A percentile compares a stretch with the other conserved stretches of the same genome.
phyloP scores from a whole-genome alignment of 257 asterid species.

The Leptodermis oblonga region DNA sequence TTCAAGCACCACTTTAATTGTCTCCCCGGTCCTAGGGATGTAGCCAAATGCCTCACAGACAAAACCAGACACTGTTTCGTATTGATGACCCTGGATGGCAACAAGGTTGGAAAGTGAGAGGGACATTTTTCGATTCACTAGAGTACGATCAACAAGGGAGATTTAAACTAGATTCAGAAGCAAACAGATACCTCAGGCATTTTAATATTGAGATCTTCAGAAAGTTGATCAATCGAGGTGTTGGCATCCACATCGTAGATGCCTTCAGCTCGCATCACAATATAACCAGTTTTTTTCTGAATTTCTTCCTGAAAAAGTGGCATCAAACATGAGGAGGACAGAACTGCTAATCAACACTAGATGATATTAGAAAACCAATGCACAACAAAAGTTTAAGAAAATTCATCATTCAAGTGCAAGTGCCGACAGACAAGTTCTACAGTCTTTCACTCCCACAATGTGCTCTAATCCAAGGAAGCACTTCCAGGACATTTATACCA shows the following conservation, averaged over 20 bases:
- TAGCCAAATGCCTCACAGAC: conserved; percentile 98
- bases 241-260: conserved; percentile 95
- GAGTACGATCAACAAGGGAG: background rate
- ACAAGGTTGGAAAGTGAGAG: conserved; percentile 5
- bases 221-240: conserved; percentile 93
- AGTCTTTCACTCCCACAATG: background rate
- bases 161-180: background rate
- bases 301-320: conserved; percentile 80
- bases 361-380: background rate
- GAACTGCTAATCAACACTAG: too few species aligned
- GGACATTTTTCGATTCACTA: background rate
- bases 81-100: conserved; percentile 79
- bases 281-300: conserved; percentile 92
- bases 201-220: conserved; percentile 89
- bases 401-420: background rate
- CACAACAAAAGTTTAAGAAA: background rate
- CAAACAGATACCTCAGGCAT: conserved; percentile 73
- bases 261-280: conserved; percentile 98
- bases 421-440: background rate
- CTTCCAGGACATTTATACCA: too few species aligned
- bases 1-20: conserved; percentile 77
- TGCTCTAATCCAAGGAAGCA: background rate
- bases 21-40: conserved; percentile 96
- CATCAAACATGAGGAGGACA: conserved; percentile 10
- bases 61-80: conserved; percentile 95